Base-by-base conservation (phyloP, 1,284 basidiomycete species). In the Irpex rosettiformis region DNA sequence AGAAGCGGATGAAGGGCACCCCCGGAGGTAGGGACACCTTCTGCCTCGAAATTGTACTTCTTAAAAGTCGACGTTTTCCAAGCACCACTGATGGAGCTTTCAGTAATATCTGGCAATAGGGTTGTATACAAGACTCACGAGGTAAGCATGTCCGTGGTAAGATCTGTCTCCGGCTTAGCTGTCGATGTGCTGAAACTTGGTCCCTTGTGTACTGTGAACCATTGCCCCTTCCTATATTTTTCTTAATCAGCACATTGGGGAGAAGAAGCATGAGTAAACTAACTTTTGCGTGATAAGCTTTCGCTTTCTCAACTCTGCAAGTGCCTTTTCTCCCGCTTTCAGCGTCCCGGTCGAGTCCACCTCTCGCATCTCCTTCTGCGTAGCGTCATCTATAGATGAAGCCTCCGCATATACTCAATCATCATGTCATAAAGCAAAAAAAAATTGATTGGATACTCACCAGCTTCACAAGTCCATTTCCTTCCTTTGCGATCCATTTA, bases 41-140 rank as follows among this genome's bases (percentile, higher is more conserved):
- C 94, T 1, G 97, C 96, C 67, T 98, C 94, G 70, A 99, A 99
- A 77, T 99, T 99, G 79, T 99, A 99, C 73, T 96, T 95, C 72
- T 99, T 99, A 85, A 95, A 99, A 7, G 79, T 83, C 0, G 94
- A 83, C 0, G 86, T 88, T 75, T 96, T 94, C 96, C 96, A 98
- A 28, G 91, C 77, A 11, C 94, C 95, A 42, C 93, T 96, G 66
- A 1, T 16, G n/a, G n/a, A 24, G 13, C 27, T 11, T n/a, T 54
- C 27, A 24, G 13, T 18, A 22, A 28, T 11, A 48, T 16, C 11
- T 40, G 18, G 30, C 5, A 2, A 58, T 7, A 18, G n/a, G 11
- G 48, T 37, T 61, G 47, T 56, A 58, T 30, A 52, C 40, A 27
- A n/a, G 27, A 65, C 65, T 71, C 67, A 95, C 94, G 90, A 91